Evolutionary conservation across 2,329 filamentous ascomycete genomes (phyloP).

Genomic region (Pseudogymnoascus sp.): DNA sequence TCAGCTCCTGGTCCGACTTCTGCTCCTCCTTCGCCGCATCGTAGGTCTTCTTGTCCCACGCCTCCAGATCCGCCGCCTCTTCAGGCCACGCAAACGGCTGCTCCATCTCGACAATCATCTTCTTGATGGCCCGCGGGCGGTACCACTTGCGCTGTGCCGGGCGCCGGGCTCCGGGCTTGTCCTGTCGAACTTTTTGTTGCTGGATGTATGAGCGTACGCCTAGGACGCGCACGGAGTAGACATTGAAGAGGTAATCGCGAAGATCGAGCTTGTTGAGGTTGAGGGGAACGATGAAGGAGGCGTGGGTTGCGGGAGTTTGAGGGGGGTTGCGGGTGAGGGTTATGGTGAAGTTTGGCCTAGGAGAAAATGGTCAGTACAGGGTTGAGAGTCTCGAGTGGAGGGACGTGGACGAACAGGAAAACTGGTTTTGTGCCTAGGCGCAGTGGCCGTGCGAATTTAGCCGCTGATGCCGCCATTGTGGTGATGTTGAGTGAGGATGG

Average conservation of each 20-base stretch:
- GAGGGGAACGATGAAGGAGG: constrained; percentile 84
- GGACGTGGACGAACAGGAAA: constrained; percentile 33
- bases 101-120: constrained; percentile 88
- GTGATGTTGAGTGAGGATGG: constrained; percentile 2
- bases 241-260: constrained; percentile 85
- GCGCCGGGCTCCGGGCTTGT: constrained; percentile 32
- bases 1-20: constrained; percentile 29
- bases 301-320: constrained; percentile 67
- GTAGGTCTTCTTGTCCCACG: constrained; percentile 56
- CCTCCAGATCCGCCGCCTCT: constrained; percentile 50
- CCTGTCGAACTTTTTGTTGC: constrained; percentile 54
- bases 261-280: constrained; percentile 94
- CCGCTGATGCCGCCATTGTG: neutral
- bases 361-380: neutral
- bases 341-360: constrained; percentile 72
- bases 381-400: neutral
- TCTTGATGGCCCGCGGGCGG: constrained; percentile 69
- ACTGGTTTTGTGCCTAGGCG: constrained; percentile 35
- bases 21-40: constrained; percentile 43
- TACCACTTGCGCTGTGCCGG: constrained; percentile 48
- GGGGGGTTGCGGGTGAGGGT: constrained; percentile 63
- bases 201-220: constrained; percentile 74
- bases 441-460: constrained; percentile 6
- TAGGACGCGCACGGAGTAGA: constrained; percentile 67
- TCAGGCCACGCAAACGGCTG: constrained; percentile 85